phyloP scores from a whole-genome alignment of 345 rosid genomes.

The Ricinus communis region DNA sequence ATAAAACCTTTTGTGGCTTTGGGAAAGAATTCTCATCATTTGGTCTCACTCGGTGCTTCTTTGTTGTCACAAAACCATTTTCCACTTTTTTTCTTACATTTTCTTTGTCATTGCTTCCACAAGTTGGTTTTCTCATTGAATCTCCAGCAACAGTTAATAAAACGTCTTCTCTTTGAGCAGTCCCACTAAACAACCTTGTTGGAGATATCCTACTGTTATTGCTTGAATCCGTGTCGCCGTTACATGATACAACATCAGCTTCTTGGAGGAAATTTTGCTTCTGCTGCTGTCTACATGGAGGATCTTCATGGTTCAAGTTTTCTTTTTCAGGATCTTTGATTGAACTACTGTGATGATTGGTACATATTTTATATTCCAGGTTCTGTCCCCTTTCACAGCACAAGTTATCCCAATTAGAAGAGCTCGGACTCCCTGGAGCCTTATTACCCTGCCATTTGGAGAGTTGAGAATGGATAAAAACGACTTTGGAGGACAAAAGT shows the following conservation, averaged over 20 bases:
- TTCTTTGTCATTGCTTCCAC: constrained; percentile 34
- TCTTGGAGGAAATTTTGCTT: constrained; percentile 20
- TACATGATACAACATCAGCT: constrained; percentile 9
- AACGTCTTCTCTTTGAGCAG: constrained; percentile 16
- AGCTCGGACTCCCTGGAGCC: constrained; percentile 1
- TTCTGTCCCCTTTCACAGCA: constrained; percentile 7
- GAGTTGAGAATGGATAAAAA: not conserved
- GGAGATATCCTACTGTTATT: constrained; percentile 10
- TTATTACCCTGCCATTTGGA: constrained; percentile 26
- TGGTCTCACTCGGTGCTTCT: constrained; percentile 35
- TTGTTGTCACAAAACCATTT: constrained; percentile 55
- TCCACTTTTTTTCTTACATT: constrained; percentile 24
- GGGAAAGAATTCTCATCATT: constrained; percentile 25
- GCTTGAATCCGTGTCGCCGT: not conserved
- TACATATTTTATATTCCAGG: constrained; percentile 15
- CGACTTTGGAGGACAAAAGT: not conserved
- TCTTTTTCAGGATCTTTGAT: not conserved
- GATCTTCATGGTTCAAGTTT: constrained; percentile 22
- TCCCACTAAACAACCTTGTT: not conserved
- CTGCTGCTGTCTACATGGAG: constrained; percentile 22
- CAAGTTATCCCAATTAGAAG: not conserved
- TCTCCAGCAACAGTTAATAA: constrained; percentile 4
- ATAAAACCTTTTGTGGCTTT: constrained; percentile 23
- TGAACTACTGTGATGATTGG: no score
- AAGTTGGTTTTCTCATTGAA: constrained; percentile 10